These are phyloP conservation scores for Globisporangium parvum DNA, from an alignment of 352 stramenopile genomes.

Conservation along the genomic window DNA sequence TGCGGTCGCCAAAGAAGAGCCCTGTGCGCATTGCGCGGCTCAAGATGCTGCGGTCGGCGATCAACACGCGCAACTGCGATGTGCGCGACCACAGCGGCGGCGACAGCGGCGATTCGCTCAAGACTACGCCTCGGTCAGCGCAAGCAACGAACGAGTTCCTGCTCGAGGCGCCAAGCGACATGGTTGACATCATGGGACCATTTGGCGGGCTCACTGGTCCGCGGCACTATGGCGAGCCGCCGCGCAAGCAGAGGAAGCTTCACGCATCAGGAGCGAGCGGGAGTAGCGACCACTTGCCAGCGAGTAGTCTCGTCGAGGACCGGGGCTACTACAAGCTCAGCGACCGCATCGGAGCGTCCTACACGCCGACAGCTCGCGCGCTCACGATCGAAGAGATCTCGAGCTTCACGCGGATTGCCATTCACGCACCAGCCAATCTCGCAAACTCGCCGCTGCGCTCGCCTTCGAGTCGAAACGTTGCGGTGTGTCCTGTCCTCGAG, in stretches of 20 bases:
- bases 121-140: conserved; percentile 6
- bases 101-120: not conserved
- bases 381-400: conserved; percentile 71
- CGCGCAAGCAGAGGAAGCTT: conserved; percentile 29
- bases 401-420: conserved; percentile 47
- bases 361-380: conserved; percentile 57
- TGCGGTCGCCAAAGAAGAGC: conserved; percentile 57
- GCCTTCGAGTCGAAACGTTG: conserved; percentile 35
- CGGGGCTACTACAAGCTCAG: conserved; percentile 74
- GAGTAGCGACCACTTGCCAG: conserved; percentile 6
- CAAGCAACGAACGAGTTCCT: conserved; percentile 14
- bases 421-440: conserved; percentile 37
- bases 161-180: conserved; percentile 30
- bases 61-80: conserved; percentile 76
- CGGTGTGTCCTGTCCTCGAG: conserved; percentile 51
- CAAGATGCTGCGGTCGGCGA: conserved; percentile 80
- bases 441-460: conserved; percentile 30
- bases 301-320: conserved; percentile 37
- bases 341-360: conserved; percentile 71
- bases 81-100: conserved; percentile 32
- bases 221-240: conserved; percentile 12
- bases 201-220: conserved; percentile 60
- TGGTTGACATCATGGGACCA: conserved; percentile 62
- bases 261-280: conserved; percentile 11
- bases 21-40: conserved; percentile 68